Percentiles rank a stretch among this genome's conserved stretches.
Conservation (phyloP, 1,284 basidiomycete genomes). For the Malassezia equina region DNA sequence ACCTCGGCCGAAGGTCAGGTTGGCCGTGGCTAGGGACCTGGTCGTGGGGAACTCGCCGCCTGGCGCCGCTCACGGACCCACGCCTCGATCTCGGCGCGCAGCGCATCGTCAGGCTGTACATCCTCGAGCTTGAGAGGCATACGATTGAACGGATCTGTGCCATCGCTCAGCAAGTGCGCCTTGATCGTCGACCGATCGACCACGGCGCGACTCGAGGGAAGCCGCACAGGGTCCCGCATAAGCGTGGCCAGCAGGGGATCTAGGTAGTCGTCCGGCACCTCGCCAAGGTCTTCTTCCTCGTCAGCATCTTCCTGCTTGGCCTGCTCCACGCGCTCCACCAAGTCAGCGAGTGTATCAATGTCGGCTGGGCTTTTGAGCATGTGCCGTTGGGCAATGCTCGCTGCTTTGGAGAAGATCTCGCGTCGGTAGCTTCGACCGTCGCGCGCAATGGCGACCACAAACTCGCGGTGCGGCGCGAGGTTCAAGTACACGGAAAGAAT, state of each 20-base stretch:
- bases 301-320: slow-evolving; percentile 65
- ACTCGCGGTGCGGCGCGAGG: slow-evolving; percentile 66
- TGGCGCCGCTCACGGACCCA: slow-evolving; percentile 27
- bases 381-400: slow-evolving; percentile 59
- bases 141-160: slow-evolving; percentile 54
- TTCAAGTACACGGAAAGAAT: slow-evolving; percentile 87
- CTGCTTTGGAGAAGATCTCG: slow-evolving; percentile 72
- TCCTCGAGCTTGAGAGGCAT: slow-evolving; percentile 50
- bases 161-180: slow-evolving; percentile 80
- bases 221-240: slow-evolving; percentile 88
- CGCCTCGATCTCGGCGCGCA: slow-evolving; percentile 34
- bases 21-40: neutral
- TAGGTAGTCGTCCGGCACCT: slow-evolving; percentile 88
- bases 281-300: slow-evolving; percentile 78
- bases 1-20: slow-evolving; percentile 7
- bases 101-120: slow-evolving; percentile 34
- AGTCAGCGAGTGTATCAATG: slow-evolving; percentile 61
- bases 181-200: slow-evolving; percentile 91
- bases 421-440: slow-evolving; percentile 86
- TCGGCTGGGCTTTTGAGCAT: slow-evolving; percentile 71
- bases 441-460: slow-evolving; percentile 76
- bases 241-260: slow-evolving; percentile 81
- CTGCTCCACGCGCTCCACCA: slow-evolving; percentile 76
- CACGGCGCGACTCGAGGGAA: slow-evolving; percentile 71
- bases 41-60: neutral